Base-by-base conservation (phyloP, 2,329 filamentous ascomycete species). In the Fusarium tuaranense region DNA sequence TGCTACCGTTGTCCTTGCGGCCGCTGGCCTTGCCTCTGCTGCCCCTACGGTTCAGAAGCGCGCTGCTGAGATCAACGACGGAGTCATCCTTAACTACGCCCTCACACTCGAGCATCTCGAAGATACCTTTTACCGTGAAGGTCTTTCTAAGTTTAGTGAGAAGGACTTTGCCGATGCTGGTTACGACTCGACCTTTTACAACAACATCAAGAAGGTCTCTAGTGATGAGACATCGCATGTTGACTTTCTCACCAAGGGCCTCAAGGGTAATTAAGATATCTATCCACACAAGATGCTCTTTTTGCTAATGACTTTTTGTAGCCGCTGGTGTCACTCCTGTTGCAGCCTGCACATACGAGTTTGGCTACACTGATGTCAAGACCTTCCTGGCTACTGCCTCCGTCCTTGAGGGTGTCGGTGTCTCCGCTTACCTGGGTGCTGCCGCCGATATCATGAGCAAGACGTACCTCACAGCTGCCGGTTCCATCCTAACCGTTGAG, bases 321-420 rank as follows among this genome's bases (percentile, higher is more conserved):
- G 86, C 84, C 27, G 79, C 80, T 25, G 88, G 87, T 53, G 86
- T 83, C 27, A 83, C 81, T 0, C 86, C 91, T 20, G 88, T 91
- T 13, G 77, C 82, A 14, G 85, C 85, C 32, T 91, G 89, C 81
- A 87, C 81, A 1, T 93, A 92, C 83, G 78, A 82, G 63, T 93
- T 93, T 55, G 89, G 90, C 55, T 84, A 85, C 69, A 91, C 90
- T 71, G 85, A 87, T 70, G 86, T 87, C 80, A 87, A 89, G 72
- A 83, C 84, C 25, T 92, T 92, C 82, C 83, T 93, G 0, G 87
- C 87, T 5, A 91, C 91, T 1, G 91, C 88, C 30, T 88, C 88
- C 66, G 91, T 94, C 78, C 84, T 93, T 34, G 88, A 92, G 66
- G 91, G 93, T 78, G 87, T 91, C 36, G 88, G 91, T 12, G 91